A percentile compares a stretch with the other conserved stretches of the same genome.
Evolutionary conservation across 2,329 filamentous ascomycete genomes (phyloP).

Genomic region (Leptographium flavum): DNA sequence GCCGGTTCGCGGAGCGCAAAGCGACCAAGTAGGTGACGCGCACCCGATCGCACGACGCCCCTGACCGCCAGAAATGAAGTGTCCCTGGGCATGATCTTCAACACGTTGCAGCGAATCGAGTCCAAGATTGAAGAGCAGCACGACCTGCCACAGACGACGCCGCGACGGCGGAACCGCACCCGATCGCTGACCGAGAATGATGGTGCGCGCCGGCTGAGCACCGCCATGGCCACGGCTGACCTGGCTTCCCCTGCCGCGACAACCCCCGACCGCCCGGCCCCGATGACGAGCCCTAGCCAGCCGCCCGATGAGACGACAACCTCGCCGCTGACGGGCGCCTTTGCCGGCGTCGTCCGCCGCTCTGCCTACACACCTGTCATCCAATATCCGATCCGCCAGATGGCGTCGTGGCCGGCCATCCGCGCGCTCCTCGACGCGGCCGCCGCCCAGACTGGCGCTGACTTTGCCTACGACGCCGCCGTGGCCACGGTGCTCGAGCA

Average conservation of each 20-base stretch:
- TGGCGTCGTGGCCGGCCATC: slow-evolving; percentile 11
- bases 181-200: not conserved
- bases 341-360: not conserved
- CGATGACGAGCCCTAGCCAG: not conserved
- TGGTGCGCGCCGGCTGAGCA: not conserved
- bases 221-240: not conserved
- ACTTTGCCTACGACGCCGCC: slow-evolving; percentile 5
- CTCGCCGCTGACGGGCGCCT: not conserved
- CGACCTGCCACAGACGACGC: not conserved
- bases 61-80: slow-evolving; percentile 28
- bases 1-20: slow-evolving; percentile 36
- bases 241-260: slow-evolving; percentile 2
- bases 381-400: slow-evolving; percentile 11
- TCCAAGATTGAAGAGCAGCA: slow-evolving; percentile 30
- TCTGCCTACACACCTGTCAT: slow-evolving; percentile 9
- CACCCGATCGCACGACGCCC: not conserved
- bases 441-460: not conserved
- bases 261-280: slow-evolving; percentile 12
- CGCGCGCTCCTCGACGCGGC: slow-evolving; percentile 1
- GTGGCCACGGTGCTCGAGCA: slow-evolving; percentile 30
- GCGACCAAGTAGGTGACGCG: slow-evolving; percentile 34
- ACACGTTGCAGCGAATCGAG: slow-evolving; percentile 36
- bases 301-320: not conserved
- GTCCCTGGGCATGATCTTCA: slow-evolving; percentile 38
- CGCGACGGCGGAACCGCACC: not conserved